Conservation (phyloP, 176 grass and related monocot species). For the Hsuehochloa calcarea region DNA sequence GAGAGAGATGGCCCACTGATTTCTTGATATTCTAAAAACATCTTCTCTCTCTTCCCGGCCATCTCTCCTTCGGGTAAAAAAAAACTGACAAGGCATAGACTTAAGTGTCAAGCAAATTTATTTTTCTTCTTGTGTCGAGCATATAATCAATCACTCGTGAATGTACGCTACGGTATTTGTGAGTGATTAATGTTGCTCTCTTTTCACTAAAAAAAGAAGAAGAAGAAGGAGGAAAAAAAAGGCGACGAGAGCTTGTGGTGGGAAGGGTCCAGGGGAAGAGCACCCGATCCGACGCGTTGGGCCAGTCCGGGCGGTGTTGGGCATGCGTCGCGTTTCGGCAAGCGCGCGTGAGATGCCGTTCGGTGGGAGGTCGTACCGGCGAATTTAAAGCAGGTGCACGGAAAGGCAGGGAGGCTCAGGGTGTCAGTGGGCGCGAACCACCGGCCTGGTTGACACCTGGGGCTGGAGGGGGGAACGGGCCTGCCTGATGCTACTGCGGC, state of each 20-base stretch:
- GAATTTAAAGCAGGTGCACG: neutral
- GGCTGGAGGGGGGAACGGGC: neutral
- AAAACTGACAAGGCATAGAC: too few relatives aligned
- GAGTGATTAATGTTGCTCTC: too few relatives aligned
- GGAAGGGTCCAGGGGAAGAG: neutral
- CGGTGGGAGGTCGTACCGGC: neutral
- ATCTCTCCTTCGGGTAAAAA: too few relatives aligned
- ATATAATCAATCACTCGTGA: too few relatives aligned
- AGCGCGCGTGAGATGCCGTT: neutral
- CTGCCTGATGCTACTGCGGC: slow-evolving; percentile 11
- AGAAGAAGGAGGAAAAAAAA: too few relatives aligned
- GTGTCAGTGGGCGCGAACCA: neutral
- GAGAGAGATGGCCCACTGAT: too few relatives aligned
- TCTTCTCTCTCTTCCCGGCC: too few relatives aligned
- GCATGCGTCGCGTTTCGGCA: neutral
- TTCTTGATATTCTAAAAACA: too few relatives aligned
- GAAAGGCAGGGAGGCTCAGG: neutral
- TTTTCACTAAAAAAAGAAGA: too few relatives aligned
- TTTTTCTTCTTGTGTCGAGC: too few relatives aligned
- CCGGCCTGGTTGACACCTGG: slow-evolving; percentile 1
- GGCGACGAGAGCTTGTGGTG: neutral
- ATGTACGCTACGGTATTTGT: too few relatives aligned
- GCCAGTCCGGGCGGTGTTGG: neutral
- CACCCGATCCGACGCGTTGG: neutral
- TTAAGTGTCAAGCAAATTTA: too few relatives aligned